A percentile compares a stretch with the other conserved stretches of the same genome.
Evolutionary conservation across 805 yeast genomes (phyloP).

Genomic region (Lipomyces sp.): DNA sequence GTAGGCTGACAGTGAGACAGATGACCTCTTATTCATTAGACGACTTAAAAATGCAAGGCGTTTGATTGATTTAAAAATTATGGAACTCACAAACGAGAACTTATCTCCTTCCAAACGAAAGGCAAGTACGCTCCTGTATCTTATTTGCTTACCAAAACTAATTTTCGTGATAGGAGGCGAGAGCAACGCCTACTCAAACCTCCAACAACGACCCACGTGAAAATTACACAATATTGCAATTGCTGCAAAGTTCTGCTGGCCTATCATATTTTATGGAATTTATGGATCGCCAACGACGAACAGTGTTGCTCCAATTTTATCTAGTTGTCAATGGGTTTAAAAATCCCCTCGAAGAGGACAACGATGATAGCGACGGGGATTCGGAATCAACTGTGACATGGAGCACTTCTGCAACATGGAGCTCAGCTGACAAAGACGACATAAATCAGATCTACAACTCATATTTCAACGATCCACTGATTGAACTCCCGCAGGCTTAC

Average conservation of each 20-base stretch:
- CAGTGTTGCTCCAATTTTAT: slow-evolving; percentile 65
- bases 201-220: slow-evolving; percentile 40
- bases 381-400: slow-evolving; percentile 1
- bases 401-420: slow-evolving; percentile 33
- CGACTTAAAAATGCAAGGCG: slow-evolving; percentile 46
- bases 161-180: slow-evolving; percentile 12
- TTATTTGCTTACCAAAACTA: background rate
- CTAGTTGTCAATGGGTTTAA: slow-evolving; percentile 66
- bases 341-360: slow-evolving; percentile 67
- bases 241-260: slow-evolving; percentile 56
- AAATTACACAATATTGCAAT: slow-evolving; percentile 48
- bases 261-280: slow-evolving; percentile 56
- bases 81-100: slow-evolving; percentile 38
- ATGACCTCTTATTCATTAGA: slow-evolving; percentile 38
- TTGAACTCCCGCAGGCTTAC: slow-evolving; percentile 31
- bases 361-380: slow-evolving; percentile 42
- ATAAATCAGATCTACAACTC: slow-evolving; percentile 54
- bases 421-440: slow-evolving; percentile 55
- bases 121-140: background rate
- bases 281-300: slow-evolving; percentile 57
- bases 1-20: slow-evolving; percentile 39
- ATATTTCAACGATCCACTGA: slow-evolving; percentile 48
- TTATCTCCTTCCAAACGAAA: slow-evolving; percentile 19
- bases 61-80: slow-evolving; percentile 44
- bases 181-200: slow-evolving; percentile 9